Evolutionary conservation across 192 early-diverging fungal genomes (phyloP), one percentile per base, ranked within the genome.

Genomic region (Spizellomyces punctatus): DNA sequence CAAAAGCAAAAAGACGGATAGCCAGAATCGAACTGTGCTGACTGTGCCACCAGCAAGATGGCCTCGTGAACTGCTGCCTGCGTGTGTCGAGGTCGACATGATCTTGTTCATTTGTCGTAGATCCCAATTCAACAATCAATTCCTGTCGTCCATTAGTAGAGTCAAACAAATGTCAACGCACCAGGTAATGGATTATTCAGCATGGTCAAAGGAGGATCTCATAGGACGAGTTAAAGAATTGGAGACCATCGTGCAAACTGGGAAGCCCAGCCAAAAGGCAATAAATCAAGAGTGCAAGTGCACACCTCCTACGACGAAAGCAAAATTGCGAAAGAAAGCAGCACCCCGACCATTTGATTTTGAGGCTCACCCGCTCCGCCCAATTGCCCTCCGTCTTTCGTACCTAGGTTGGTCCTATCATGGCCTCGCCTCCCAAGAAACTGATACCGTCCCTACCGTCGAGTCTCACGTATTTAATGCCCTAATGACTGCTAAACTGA

Each of bases 321-420:
- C 47, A 58, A 27, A 75, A 73, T 66, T 79, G 73, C 57, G 63
- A 58, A 54, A 77, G 82, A 49, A 78, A 21, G 72, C 73, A 58
- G 59, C 59, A 43, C 69, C 58, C 8, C 64, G 60, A 5, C 64
- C 79, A 1, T 95, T 98, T 71, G 91, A 96, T 69, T 93, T 94
- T 84, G 70, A 80, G 27, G 85, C 85, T 63, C 91, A 95, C 65
- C 77, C 91, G 41, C 81, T 89, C 63, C 88, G 93, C 44, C 88
- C 86, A 52, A 86, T 98, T 16, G 95, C 94, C 6, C 83, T 98
- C 65, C 90, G 91, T 73, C 83, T 98, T 49, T 91, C 94, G 21
- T 98, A 98, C 78, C 84, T 96, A 74, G 96, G 96, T 5, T 94
- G 91, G 91, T 81, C 88, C 36, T 98, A 96, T 82, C 82, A 88